These are phyloP conservation scores for Penicillium lagena DNA, from an alignment of 495 filamentous ascomycete species.

Conservation along the genomic window DNA sequence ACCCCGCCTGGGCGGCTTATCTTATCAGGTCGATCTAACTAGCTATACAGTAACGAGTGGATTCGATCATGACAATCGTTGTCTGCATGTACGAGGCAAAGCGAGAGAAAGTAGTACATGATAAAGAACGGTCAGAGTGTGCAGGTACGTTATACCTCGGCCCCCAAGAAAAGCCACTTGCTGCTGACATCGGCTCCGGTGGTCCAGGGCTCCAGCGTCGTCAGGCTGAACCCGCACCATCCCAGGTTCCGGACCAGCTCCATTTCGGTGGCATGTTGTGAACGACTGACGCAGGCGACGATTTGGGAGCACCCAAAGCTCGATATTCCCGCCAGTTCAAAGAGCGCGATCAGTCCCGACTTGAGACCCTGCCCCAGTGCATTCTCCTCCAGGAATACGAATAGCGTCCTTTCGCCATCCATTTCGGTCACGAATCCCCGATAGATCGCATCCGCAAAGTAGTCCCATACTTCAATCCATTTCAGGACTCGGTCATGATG, in stretches of 20 bases:
- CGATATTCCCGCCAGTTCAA: conserved; percentile 70
- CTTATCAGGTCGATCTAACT: no score
- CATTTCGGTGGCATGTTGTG: conserved; percentile 48
- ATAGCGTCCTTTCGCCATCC: conserved; percentile 63
- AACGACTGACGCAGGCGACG: conserved; percentile 73
- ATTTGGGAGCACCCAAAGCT: conserved; percentile 69
- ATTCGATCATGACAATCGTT: no score
- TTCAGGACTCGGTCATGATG: conserved; percentile 34
- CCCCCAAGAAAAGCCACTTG: conserved; percentile 77
- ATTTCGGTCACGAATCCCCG: conserved; percentile 69
- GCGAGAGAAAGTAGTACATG: background rate
- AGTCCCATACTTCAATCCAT: conserved; percentile 86
- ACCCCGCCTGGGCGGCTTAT: no score
- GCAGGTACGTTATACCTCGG: conserved; percentile 56
- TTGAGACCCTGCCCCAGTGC: conserved; percentile 72
- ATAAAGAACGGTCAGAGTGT: no score
- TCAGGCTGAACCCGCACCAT: conserved; percentile 86
- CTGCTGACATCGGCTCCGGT: conserved; percentile 50
- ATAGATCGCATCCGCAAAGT: conserved; percentile 73
- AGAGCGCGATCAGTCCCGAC: conserved; percentile 80
- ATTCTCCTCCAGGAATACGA: conserved; percentile 76
- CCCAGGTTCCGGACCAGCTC: conserved; percentile 72
- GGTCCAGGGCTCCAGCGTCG: conserved; percentile 68
- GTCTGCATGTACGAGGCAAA: background rate
- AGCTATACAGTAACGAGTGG: no score